Evolutionary conservation across 306 rosid species (phyloP).

Genomic region (Vachellia pachyceras): DNA sequence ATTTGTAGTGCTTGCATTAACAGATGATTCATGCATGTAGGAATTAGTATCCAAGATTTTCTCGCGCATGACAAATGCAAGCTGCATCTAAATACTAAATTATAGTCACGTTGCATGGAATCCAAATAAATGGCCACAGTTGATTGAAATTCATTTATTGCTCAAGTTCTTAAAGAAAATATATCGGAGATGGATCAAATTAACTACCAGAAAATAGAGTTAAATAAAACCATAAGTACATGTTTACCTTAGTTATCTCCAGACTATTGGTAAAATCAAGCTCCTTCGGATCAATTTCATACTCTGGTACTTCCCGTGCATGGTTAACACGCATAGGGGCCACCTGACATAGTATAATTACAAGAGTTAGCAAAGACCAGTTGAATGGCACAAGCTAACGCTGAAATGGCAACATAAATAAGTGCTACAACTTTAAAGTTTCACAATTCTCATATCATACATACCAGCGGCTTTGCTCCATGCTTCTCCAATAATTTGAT

Average conservation of each 20-base stretch:
- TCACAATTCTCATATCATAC: conserved; percentile 40
- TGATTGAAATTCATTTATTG: conserved; percentile 21
- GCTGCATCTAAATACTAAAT: conserved; percentile 8
- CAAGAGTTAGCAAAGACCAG: conserved; percentile 24
- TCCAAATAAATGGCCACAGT: conserved; percentile 21
- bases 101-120: conserved; percentile 13
- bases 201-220: background rate
- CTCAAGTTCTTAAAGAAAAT: conserved; percentile 24
- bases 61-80: conserved; percentile 1
- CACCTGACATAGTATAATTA: conserved; percentile 54
- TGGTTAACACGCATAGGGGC: conserved; percentile 84
- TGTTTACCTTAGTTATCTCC: conserved; percentile 75
- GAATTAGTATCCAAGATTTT: background rate
- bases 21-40: no score
- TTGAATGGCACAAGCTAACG: conserved; percentile 31
- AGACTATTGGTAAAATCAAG: conserved; percentile 84
- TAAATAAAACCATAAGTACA: background rate
- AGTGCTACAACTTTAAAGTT: conserved; percentile 44
- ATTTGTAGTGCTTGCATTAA: conserved; percentile 3
- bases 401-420: conserved; percentile 28
- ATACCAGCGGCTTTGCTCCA: conserved; percentile 91
- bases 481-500: conserved; percentile 83
- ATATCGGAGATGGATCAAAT: background rate
- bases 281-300: conserved; percentile 87
- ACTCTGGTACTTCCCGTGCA: conserved; percentile 91